Evolutionary conservation across 805 yeast genomes (phyloP), one percentile per base, ranked within the genome.

Genomic region (Hanseniaspora pseudoguilliermondii): DNA sequence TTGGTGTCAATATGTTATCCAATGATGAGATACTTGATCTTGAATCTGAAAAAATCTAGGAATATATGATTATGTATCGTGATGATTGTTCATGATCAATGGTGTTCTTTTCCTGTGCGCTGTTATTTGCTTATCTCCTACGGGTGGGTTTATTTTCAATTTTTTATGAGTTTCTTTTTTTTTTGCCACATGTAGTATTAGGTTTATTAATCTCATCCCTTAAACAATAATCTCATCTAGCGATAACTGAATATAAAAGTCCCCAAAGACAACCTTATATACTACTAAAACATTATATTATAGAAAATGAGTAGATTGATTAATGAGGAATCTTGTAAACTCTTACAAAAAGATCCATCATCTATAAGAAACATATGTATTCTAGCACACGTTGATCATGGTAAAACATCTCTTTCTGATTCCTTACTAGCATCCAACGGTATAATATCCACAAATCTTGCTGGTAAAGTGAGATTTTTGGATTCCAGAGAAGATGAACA

Each of bases 401-500:
- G 99, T 29, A 93, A 93, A 71, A 93, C 99, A 0, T 87, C 97
- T 1, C 73, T 93, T 35, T 85, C 95, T 46, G 99, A 93, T 68
- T 85, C 95, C 10, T 72, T 93, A 49, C 71, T 93, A 41, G 97
- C 98, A 27, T 84, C 96, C 39, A 93, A 95, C 69, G 98, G 98
- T 51, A 89, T 93, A 66, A 89, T 93, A 47, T 91, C 98, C 0
- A 95, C 85, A 61, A 76, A 91, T 65, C 76, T 90, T 79, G 98
- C 97, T 1, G 99, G 98, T 35, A 90, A 89, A 65, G 89, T 93
- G 53, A 74, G 98, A 59, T 93, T 84, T 65, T 72, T 93, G 54
- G 99, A 93, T 65, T 84, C 97, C 0, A 73, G 99, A 63, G 93
- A 88, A 41, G 99, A 93, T 77, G 97, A 93, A 80, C 97, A 91